These are phyloP conservation scores for Puccinellia tenuiflora DNA, from an alignment of 176 grass and related monocot species.

Conservation along the genomic window DNA sequence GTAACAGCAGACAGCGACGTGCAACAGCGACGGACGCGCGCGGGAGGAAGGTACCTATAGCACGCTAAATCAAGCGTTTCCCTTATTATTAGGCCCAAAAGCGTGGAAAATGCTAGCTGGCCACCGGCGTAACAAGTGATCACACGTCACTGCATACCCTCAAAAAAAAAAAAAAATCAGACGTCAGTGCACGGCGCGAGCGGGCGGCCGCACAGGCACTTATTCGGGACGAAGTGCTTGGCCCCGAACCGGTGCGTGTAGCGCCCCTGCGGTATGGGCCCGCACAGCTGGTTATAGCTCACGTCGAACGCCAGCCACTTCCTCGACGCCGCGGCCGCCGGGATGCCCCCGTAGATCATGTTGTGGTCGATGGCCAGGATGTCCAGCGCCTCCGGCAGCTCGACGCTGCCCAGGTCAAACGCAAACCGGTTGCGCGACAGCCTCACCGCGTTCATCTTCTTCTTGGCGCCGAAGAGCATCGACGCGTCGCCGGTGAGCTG, in stretches of 20 bases:
- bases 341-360: background rate
- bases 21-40: no score
- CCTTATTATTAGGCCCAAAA: no score
- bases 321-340: constrained; percentile 7
- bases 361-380: constrained; percentile 44
- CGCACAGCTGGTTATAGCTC: constrained; percentile 57
- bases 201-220: constrained; percentile 51
- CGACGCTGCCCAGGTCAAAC: constrained; percentile 39
- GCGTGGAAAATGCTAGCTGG: no score
- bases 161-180: no score
- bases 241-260: constrained; percentile 34
- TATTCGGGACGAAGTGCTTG: constrained; percentile 46
- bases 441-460: constrained; percentile 34
- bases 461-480: background rate
- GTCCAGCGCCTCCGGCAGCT: constrained; percentile 36
- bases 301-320: constrained; percentile 55
- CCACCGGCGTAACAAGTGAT: no score
- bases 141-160: no score
- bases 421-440: background rate
- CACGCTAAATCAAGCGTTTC: no score
- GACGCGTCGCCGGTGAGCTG: constrained; percentile 43
- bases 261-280: constrained; percentile 44
- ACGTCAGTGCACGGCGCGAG: constrained; percentile 24
- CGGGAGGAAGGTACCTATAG: no score
- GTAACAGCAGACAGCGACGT: no score